Base-by-base conservation (phyloP, 352 stramenopile genomes). In the Phytophthora megakarya region DNA sequence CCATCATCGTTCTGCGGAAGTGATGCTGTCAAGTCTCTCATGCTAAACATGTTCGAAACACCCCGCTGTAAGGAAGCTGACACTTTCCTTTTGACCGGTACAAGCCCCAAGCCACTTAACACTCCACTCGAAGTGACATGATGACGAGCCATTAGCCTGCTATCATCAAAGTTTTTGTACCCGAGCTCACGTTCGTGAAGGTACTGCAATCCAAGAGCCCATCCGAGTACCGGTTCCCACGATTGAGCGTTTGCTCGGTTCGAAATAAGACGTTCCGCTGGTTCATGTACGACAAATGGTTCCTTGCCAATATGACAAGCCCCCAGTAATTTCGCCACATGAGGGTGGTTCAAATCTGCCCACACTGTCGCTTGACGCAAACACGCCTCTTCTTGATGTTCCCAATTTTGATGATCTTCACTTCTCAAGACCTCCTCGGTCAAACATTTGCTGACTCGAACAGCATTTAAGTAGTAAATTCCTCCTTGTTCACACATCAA, bases 171-270 rank as follows among this genome's bases (percentile, higher is more conserved):
- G 28, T 52, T 61, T 30, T 63, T 58, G 60, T 73, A 70, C 13
- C 53, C 61, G 18, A 73, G 60, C 39, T 70, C 66, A 10, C 61
- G 60, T 50, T 76, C 69, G 9, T 76, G 69, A 2, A 76, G 35
- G n/a, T 67, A 76, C 22, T 65, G 69, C n/a, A 76, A 22, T 4
- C 42, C 59, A 44, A 73, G 47, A 3, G 69, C 69, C 59, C 56
- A 72, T 12, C 62, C 69, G 15, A 65, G 66, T 32, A 76, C 18
- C 18, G 48, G 59, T 19, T 70, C 40, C 59, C 64, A 73, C 18
- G 60, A 67, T 22, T 67, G 48, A 16, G 52, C 61, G 18, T 35
- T 70, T 33, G 47, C 38, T 25, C 61, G 40, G 43, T 66, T 63
- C 15, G 48, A 48, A 13, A 43, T 16, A 11, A 76, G 39, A 52